Conservation (phyloP, 805 yeast genomes). For the Danielia oregonensis region DNA sequence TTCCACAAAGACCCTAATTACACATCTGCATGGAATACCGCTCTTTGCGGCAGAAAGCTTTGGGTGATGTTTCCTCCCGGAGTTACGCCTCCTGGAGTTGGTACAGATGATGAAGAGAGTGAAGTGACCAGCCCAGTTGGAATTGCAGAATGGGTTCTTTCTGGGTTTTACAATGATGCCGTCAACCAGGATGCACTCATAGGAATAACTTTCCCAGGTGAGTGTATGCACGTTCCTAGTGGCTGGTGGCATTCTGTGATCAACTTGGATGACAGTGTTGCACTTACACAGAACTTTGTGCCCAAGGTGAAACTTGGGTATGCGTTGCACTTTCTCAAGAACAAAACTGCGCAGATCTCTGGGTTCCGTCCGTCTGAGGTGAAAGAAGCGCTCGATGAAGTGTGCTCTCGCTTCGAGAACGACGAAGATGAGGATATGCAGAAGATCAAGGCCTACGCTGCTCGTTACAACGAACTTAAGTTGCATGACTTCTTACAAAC, state of each 20-base stretch:
- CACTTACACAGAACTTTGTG: slow-evolving; percentile 86
- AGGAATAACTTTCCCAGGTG: slow-evolving; percentile 77
- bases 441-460: slow-evolving; percentile 24
- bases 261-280: slow-evolving; percentile 78
- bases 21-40: slow-evolving; percentile 89
- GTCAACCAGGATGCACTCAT: slow-evolving; percentile 51
- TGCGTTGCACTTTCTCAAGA: slow-evolving; percentile 64
- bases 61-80: slow-evolving; percentile 89
- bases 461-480: slow-evolving; percentile 21
- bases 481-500: slow-evolving; percentile 26
- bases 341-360: slow-evolving; percentile 67
- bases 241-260: slow-evolving; percentile 98
- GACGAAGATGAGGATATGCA: slow-evolving; percentile 11
- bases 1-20: slow-evolving; percentile 92
- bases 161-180: slow-evolving; percentile 76
- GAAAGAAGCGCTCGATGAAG: slow-evolving; percentile 27
- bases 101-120: slow-evolving; percentile 69
- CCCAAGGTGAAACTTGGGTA: slow-evolving; percentile 59
- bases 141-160: slow-evolving; percentile 83
- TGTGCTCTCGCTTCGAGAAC: slow-evolving; percentile 9
- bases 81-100: slow-evolving; percentile 79
- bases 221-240: slow-evolving; percentile 86
- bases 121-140: slow-evolving; percentile 93
- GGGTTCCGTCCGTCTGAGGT: slow-evolving; percentile 69
- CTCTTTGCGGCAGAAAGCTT: slow-evolving; percentile 67